Percentiles rank a stretch among this genome's conserved stretches.
These are phyloP conservation scores for Aspergillus floridensis DNA, from an alignment of 2,329 filamentous ascomycete genomes.

Conservation along the genomic window DNA sequence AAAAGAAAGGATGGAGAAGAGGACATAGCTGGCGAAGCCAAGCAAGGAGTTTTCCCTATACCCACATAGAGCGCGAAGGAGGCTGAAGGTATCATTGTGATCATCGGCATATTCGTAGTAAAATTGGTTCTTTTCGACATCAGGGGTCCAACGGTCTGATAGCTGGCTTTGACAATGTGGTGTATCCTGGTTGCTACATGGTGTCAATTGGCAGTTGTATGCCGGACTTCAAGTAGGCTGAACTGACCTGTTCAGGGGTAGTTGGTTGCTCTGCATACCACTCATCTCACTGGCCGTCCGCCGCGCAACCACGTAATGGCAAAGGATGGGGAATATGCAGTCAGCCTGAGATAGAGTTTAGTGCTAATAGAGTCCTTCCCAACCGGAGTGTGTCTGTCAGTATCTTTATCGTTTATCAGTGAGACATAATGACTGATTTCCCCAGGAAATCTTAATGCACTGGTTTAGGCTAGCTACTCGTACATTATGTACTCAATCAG, in stretches of 20 bases:
- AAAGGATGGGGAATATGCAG: not conserved
- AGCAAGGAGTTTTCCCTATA: slow-evolving; percentile 2
- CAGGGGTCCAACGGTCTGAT: not conserved
- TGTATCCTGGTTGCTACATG: not conserved
- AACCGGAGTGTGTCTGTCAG: not conserved
- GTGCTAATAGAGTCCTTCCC: not conserved
- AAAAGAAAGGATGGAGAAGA: slow-evolving; percentile 8
- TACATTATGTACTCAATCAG: not conserved
- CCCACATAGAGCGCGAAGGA: not conserved
- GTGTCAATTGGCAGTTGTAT: not conserved
- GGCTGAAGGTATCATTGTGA: not conserved
- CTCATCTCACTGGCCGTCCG: not conserved
- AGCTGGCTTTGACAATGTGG: not conserved
- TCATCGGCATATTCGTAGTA: not conserved
- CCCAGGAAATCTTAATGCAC: not conserved
- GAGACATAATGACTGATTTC: not conserved
- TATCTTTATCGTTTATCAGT: not conserved
- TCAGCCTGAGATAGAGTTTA: slow-evolving; percentile 5
- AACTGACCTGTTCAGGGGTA: slow-evolving; percentile 6
- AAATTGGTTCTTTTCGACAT: slow-evolving; percentile 1
- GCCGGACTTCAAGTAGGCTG: not conserved
- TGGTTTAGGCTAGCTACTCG: not conserved
- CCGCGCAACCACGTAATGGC: not conserved
- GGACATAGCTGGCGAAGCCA: slow-evolving; percentile 7
- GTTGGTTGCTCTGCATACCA: slow-evolving; percentile 1